These are phyloP conservation scores for Lentinus polychrous DNA, from an alignment of 1,284 basidiomycete genomes.

Conservation along the genomic window DNA sequence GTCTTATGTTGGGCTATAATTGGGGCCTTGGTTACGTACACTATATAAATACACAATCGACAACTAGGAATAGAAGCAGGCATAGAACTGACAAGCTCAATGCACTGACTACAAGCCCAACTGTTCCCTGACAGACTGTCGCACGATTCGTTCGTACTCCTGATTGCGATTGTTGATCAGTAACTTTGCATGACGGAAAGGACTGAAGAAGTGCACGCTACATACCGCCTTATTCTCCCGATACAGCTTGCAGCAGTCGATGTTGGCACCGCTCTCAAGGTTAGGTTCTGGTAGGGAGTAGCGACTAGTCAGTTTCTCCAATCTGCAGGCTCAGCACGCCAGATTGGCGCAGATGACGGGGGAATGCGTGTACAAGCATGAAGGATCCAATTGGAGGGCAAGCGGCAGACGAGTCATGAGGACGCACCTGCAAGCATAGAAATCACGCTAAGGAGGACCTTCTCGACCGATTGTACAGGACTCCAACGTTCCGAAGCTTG, in stretches of 20 bases:
- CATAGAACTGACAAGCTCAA: no score
- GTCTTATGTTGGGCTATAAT: conserved; percentile 9
- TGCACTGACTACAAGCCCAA: conserved; percentile 46
- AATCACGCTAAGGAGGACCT: conserved; percentile 91
- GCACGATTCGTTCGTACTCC: conserved; percentile 70
- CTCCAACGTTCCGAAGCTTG: conserved; percentile 97
- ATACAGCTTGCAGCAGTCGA: conserved; percentile 95
- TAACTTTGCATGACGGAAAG: background rate
- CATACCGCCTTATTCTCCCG: conserved; percentile 69
- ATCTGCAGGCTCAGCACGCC: background rate
- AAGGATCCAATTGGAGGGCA: background rate
- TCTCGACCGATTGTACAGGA: conserved; percentile 95
- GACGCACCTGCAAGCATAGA: conserved; percentile 92
- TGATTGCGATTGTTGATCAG: conserved; percentile 15
- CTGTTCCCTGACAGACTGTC: conserved; percentile 65
- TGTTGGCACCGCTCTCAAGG: conserved; percentile 95
- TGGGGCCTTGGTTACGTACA: background rate
- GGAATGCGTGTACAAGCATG: background rate
- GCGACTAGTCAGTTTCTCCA: background rate
- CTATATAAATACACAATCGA: background rate
- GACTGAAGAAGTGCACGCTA: background rate
- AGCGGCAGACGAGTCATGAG: conserved; percentile 4
- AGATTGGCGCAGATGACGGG: background rate
- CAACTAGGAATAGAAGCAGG: background rate
- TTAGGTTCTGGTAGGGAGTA: conserved; percentile 74